Evolutionary conservation across 2,329 filamentous ascomycete species (phyloP), one percentile per base, ranked within the genome.

Genomic region (Aspergillus uvarum): DNA sequence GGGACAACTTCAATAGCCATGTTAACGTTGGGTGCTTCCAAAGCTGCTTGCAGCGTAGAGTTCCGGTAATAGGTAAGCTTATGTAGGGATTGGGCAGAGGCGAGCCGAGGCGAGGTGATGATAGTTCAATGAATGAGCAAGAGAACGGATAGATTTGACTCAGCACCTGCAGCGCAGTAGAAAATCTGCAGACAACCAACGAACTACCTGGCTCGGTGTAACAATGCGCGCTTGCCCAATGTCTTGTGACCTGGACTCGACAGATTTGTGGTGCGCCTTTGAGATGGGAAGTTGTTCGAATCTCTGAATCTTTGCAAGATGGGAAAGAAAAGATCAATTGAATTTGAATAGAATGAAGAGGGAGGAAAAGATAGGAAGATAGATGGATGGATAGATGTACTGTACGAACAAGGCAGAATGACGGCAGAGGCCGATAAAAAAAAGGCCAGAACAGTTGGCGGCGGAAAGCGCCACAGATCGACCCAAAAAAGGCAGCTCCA

Each of bases 1-100:
- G 76, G 77, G 1, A 80, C 76, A 52, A 90, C 81, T 66, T 83
- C 70, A 67, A 89, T 82, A 0, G 75, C 59, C 82, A 84, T 85
- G n/a, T 26, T 66, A 8, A 16, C 14, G n/a, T 12, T 54, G n/a
- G 5, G 5, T n/a, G 21, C 21, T 29, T 19, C 12, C 10, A 12
- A 10, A 16, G 16, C 38, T 44, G 38, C 38, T 19, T 19, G 38
- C 14, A 35, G 12, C 32, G 11, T 16, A 16, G 14, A 16, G 16
- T 22, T 22, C 22, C 0, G 22, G 22, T 44, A 44, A 26, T 16
- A 16, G 6, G 38, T 44, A 44, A 44, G 14, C 38, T 44, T 44
- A 44, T 44, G 6, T 44, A 19, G 38, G 38, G 38, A 16, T 16
- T 19, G 38, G 26, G 26, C 26, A 29, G 26, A 29, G 26, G 32